Evolutionary conservation across 345 rosid species (phyloP), one percentile per base, ranked within the genome.

Genomic region (Gynandropsis gynandra): DNA sequence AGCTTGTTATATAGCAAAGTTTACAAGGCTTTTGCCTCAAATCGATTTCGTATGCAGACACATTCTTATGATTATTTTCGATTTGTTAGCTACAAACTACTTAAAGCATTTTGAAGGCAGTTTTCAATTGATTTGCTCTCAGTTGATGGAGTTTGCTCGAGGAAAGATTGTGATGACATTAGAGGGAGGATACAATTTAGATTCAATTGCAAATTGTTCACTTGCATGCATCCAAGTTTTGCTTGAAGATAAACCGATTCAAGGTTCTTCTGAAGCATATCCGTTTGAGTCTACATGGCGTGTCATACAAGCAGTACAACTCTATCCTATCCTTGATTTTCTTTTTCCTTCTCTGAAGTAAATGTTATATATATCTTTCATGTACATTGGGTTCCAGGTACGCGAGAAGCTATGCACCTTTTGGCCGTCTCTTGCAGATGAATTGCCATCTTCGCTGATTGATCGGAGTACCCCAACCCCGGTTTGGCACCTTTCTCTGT

Each of bases 111-210:
- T n/a, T n/a, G n/a, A n/a, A n/a, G n/a, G n/a, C n/a, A n/a, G n/a
- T 24, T 5, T 24, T 24, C 4, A 24, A 24, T 24, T 24, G 29
- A 60, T 12, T 13, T 52, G 60, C 19, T 55, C 68, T 46, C 72
- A 90, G 96, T 73, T 87, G 73, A 79, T 84, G 89, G 85, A 76
- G 62, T 82, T 90, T 74, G 89, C 81, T 19, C 71, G 73, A 58
- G 95, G 96, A 53, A 87, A 78, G 83, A 63, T 90, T 62, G 86
- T 83, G 32, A 61, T 87, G 74, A 92, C 89, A 33, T 57, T 90
- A 61, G 98, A 90, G 72, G 96, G 98, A 65, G 98, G 98, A 13
- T 90, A 90, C 80, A 87, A 84, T 68, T 92, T 84, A 17, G 59
- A 74, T 51, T 84, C 96, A 9, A 73, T 84, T 50, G 88, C 98